Conservation (phyloP, 768 basidiomycete species). For the Coprinopsis cinerea region DNA sequence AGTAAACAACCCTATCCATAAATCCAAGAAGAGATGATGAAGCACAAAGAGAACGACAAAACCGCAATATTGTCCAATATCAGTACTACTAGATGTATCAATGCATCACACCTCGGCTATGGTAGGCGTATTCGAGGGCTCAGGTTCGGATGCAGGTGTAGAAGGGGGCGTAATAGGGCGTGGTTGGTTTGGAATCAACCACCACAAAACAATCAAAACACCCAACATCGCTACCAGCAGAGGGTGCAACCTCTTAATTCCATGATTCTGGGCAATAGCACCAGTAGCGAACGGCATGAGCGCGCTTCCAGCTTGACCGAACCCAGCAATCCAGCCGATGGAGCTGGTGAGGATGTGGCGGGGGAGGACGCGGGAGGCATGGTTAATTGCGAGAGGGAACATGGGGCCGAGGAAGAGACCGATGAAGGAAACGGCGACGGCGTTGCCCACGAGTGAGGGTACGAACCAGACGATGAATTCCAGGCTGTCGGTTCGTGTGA, state of each 20-base stretch:
- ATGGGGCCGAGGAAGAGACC: constrained; percentile 72
- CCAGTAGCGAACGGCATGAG: constrained; percentile 70
- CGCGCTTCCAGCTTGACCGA: constrained; percentile 69
- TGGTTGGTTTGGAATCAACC: too few species aligned
- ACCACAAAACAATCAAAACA: too few species aligned
- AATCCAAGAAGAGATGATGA: too few species aligned
- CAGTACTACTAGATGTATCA: too few species aligned
- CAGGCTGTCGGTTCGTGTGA: constrained; percentile 31
- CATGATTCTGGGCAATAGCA: constrained; percentile 55
- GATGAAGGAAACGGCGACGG: constrained; percentile 56
- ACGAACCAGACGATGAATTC: constrained; percentile 67
- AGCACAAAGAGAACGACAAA: too few species aligned
- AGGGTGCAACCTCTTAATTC: constrained; percentile 53
- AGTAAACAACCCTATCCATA: too few species aligned
- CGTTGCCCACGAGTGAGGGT: constrained; percentile 58
- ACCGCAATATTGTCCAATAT: too few species aligned
- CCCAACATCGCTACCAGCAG: too few species aligned
- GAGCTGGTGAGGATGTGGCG: constrained; percentile 59
- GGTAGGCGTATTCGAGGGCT: too few species aligned
- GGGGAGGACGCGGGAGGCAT: constrained; percentile 62
- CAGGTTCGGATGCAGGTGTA: too few species aligned
- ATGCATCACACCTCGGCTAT: too few species aligned
- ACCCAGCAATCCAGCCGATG: constrained; percentile 63
- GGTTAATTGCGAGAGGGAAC: constrained; percentile 71
- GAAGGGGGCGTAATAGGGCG: too few species aligned